Evolutionary conservation across 768 basidiomycete genomes (phyloP), one percentile per base, ranked within the genome.

Genomic region (Boletellus ananas): DNA sequence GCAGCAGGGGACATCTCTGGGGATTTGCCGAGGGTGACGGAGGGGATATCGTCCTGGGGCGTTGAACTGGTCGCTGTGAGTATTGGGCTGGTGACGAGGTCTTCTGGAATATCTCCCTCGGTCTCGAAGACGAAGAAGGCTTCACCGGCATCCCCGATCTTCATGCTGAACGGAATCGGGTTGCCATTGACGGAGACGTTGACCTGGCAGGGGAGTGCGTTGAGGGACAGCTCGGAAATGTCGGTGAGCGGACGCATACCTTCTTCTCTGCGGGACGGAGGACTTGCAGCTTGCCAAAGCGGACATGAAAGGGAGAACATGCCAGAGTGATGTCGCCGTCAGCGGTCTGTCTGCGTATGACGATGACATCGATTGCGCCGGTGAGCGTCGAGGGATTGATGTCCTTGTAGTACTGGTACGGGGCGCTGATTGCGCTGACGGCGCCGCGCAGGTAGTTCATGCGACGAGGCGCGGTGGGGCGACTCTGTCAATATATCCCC

Each of bases 81-180:
- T 20, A 99, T 72, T 21, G 96, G 96, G 70, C 89, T 92, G 0
- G 96, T 99, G 55, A 94, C 87, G 54, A 99, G 81, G 65, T 94
- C 90, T 41, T 81, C 87, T 3, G 96, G 95, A 27, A 98, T 85
- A 51, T 97, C 93, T 34, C 86, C 90, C 35, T 94, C 90, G 1
- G 95, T 97, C 70, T 99, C 95, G 58, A 98, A 92, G 35, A 99
- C 88, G 62, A 98, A 98, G 77, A 98, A 99, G 0, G 94, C 96
- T 71, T 99, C 96, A 5, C 96, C 96, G 1, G 96, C 93, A 51
- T 98, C 96, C 35, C 94, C 94, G 54, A 98, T 93, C 76, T 99
- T 98, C 96, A 99, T 99, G 68, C 79, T 79, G 68, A 90, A 98
- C 0, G 95, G 95, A 49, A 94, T 87, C 38, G 79, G 77, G 58